phyloP scores from a whole-genome alignment of 2,329 filamentous ascomycete species.

The Colletotrichum trifolii region DNA sequence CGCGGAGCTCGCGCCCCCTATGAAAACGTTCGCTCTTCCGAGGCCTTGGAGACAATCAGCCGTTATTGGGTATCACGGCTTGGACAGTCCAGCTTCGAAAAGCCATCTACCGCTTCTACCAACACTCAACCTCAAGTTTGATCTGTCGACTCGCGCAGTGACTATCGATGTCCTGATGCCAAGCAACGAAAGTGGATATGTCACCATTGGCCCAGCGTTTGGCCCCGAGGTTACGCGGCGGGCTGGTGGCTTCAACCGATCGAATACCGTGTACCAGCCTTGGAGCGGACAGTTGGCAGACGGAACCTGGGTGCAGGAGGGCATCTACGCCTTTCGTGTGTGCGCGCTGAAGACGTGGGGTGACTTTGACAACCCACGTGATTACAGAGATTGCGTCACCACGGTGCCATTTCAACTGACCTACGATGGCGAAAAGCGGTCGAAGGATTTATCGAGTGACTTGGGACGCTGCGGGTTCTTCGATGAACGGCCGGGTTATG shows the following conservation, averaged over 20 bases:
- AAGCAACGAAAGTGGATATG: background rate
- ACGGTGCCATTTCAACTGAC: constrained; percentile 47
- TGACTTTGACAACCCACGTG: background rate
- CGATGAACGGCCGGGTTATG: background rate
- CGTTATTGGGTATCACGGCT: background rate
- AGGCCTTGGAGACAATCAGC: background rate
- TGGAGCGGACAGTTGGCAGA: background rate
- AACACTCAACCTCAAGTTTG: background rate
- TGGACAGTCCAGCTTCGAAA: background rate
- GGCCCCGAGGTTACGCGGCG: background rate
- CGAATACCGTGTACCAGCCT: background rate
- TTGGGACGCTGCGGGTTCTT: background rate
- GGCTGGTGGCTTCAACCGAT: background rate
- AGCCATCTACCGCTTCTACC: background rate
- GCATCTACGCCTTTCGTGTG: background rate
- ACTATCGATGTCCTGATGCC: background rate
- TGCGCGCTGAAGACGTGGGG: background rate
- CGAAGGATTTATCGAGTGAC: constrained; percentile 46
- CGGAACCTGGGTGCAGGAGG: background rate
- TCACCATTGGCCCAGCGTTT: background rate
- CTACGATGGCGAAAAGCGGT: constrained; percentile 42
- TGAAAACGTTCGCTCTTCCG: background rate
- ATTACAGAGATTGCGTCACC: constrained; percentile 37
- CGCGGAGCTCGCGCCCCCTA: background rate
- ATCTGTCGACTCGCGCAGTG: background rate